phyloP scores from a whole-genome alignment of 2,329 filamentous ascomycete species.

The Lachnellula arida region DNA sequence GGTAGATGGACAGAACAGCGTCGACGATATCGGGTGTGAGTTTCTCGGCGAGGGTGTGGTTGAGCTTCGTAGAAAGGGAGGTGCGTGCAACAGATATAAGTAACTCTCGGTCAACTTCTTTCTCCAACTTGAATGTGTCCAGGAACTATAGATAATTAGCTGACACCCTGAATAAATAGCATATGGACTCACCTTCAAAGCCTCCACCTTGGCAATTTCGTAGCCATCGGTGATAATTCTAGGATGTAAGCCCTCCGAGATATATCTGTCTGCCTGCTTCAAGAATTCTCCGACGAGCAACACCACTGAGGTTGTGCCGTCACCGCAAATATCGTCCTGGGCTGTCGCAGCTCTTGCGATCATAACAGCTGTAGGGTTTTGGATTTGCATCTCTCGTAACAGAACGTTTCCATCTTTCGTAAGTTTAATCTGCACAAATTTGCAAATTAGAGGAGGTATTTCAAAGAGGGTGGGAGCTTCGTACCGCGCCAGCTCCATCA shows the following conservation, averaged over 20 bases:
- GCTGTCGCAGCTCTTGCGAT: constrained; percentile 82
- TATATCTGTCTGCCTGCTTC: constrained; percentile 96
- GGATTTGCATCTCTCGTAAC: constrained; percentile 81
- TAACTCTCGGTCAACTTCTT: constrained; percentile 88
- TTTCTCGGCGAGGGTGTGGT: constrained; percentile 79
- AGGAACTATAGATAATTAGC: constrained; percentile 61
- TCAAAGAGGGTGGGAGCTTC: constrained; percentile 18
- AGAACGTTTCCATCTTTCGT: constrained; percentile 97
- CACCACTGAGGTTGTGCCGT: constrained; percentile 95
- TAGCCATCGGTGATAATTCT: constrained; percentile 96
- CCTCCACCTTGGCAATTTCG: constrained; percentile 90
- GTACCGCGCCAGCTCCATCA: constrained; percentile 64
- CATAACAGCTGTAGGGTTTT: constrained; percentile 94
- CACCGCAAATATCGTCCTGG: constrained; percentile 96
- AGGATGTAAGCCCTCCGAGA: constrained; percentile 93
- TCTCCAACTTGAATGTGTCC: constrained; percentile 84
- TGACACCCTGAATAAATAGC: background rate
- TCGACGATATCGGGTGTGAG: constrained; percentile 95
- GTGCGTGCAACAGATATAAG: constrained; percentile 90
- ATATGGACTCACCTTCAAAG: constrained; percentile 63
- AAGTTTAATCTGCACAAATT: constrained; percentile 73
- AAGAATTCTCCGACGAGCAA: constrained; percentile 92
- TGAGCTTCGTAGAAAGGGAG: constrained; percentile 92
- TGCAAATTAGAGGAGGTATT: constrained; percentile 24
- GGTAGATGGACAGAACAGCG: constrained; percentile 90